These are phyloP conservation scores for Wickerhamomyces chambardii DNA, from an alignment of 805 yeast genomes.

Conservation along the genomic window DNA sequence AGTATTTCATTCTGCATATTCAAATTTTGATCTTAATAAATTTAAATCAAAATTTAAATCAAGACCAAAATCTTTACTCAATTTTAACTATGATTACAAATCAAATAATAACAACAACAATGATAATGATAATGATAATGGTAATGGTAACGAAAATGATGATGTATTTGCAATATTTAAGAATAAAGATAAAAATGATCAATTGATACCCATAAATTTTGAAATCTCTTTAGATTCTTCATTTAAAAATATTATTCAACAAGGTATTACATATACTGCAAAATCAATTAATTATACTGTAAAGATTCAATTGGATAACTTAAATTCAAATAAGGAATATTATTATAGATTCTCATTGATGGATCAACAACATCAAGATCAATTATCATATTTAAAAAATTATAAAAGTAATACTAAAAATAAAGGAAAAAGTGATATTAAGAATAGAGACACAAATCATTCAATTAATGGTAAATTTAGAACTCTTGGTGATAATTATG, in stretches of 20 bases:
- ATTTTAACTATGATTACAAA: too few relatives aligned
- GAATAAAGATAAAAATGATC: too few relatives aligned
- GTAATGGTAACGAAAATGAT: too few relatives aligned
- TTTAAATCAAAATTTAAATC: neutral
- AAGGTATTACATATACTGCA: neutral
- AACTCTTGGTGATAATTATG: neutral
- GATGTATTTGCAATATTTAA: too few relatives aligned
- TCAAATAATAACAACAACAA: too few relatives aligned
- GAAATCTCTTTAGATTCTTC: neutral
- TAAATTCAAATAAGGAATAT: neutral
- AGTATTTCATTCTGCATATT: too few relatives aligned
- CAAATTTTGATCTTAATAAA: too few relatives aligned
- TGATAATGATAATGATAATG: too few relatives aligned
- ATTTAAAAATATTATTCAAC: neutral
- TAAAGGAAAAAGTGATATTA: neutral
- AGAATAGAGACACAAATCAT: too few relatives aligned
- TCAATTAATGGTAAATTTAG: neutral
- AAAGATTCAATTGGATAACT: neutral
- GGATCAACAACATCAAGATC: neutral
- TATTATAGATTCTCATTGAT: neutral
- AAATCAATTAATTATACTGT: constrained; percentile 1
- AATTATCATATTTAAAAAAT: too few relatives aligned
- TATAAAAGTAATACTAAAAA: too few relatives aligned
- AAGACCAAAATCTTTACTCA: neutral
- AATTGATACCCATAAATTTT: constrained; percentile 1